A percentile compares a stretch with the other conserved stretches of the same genome.
phyloP scores from a whole-genome alignment of 1,139 yeast genomes.

The Hyphopichia khmerensis region DNA sequence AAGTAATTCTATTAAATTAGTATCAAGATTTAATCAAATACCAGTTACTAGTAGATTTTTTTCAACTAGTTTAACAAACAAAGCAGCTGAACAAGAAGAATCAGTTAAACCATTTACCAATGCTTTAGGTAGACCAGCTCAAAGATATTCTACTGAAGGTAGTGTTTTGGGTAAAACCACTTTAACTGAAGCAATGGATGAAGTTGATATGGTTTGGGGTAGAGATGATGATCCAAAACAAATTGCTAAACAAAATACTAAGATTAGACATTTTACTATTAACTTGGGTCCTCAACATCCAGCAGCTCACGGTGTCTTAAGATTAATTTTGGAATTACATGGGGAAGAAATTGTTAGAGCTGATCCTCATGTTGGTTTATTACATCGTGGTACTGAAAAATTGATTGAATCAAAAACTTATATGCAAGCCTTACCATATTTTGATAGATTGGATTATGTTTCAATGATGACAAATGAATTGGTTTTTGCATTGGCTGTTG shows the following conservation, averaged over 20 bases:
- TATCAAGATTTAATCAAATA: conserved; percentile 4
- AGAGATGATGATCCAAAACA: conserved; percentile 45
- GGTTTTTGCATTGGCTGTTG: conserved; percentile 82
- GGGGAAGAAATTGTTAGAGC: conserved; percentile 88
- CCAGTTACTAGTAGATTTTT: conserved; percentile 10
- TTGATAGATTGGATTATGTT: conserved; percentile 85
- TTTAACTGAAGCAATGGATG: conserved; percentile 47
- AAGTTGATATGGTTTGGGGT: conserved; percentile 49
- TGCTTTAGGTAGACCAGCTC: conserved; percentile 39
- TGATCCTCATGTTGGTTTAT: conserved; percentile 85
- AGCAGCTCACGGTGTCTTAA: conserved; percentile 91
- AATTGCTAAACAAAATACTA: conserved; percentile 48
- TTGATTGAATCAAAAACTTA: conserved; percentile 82
- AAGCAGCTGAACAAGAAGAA: conserved; percentile 15
- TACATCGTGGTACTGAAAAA: conserved; percentile 89
- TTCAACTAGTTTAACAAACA: conserved; percentile 13
- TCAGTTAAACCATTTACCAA: conserved; percentile 29
- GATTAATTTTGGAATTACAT: conserved; percentile 80
- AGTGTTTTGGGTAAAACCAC: conserved; percentile 41
- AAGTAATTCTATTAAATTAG: conserved; percentile 9
- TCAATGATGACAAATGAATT: conserved; percentile 94
- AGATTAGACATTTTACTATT: conserved; percentile 83
- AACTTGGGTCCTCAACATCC: conserved; percentile 96
- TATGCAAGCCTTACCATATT: conserved; percentile 85
- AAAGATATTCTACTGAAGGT: conserved; percentile 33